Evolutionary conservation across 2,329 filamentous ascomycete species (phyloP).

Genomic region (Byssoonygena ceratinophila): DNA sequence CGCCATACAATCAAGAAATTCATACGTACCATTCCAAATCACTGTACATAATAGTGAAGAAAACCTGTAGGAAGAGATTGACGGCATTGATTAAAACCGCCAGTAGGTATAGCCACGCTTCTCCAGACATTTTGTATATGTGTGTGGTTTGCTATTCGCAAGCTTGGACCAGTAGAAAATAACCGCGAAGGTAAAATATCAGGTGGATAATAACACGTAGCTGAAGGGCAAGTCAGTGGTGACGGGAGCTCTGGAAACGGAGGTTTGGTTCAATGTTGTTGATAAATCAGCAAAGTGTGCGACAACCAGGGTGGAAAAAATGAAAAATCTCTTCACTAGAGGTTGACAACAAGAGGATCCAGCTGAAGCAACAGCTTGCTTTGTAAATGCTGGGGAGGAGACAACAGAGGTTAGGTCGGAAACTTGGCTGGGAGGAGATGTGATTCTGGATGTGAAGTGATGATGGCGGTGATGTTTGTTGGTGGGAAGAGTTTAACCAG

Average conservation of each 20-base stretch:
- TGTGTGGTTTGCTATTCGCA: background rate
- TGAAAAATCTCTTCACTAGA: background rate
- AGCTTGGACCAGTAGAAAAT: background rate
- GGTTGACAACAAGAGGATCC: background rate
- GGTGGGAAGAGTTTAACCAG: background rate
- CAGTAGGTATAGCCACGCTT: slow-evolving; percentile 96
- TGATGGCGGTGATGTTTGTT: background rate
- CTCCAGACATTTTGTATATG: slow-evolving; percentile 67
- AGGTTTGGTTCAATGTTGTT: background rate
- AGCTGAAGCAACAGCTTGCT: background rate
- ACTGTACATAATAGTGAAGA: slow-evolving; percentile 99
- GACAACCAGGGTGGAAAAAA: background rate
- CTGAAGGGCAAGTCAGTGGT: background rate
- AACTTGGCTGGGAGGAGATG: background rate
- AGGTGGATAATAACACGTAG: background rate
- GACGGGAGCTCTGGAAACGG: background rate
- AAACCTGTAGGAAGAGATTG: slow-evolving; percentile 98
- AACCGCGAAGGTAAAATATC: background rate
- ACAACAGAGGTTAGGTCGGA: background rate
- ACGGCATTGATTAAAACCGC: slow-evolving; percentile 98
- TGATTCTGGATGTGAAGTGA: slow-evolving; percentile 1
- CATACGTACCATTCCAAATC: slow-evolving; percentile 91
- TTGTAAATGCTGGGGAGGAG: background rate
- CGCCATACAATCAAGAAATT: background rate
- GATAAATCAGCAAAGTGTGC: slow-evolving; percentile 2